phyloP scores from a whole-genome alignment of 2,329 filamentous ascomycete species.

The Aphanocladium album region DNA sequence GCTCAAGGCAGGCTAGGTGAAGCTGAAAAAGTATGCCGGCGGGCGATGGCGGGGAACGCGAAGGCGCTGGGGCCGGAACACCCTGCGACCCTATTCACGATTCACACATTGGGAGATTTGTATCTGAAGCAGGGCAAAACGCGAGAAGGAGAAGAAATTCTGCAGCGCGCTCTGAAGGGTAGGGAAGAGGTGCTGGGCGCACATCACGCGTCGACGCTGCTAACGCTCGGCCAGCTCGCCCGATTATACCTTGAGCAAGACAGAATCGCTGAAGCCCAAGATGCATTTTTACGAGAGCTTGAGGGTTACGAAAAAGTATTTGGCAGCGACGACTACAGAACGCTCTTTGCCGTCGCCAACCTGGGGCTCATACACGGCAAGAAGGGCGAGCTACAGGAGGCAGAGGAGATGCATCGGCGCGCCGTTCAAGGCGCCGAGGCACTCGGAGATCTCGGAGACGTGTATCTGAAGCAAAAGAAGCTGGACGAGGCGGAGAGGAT shows the following conservation, averaged over 20 bases:
- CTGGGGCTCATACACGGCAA: slow-evolving; percentile 19
- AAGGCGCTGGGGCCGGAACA: neutral
- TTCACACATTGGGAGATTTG: neutral
- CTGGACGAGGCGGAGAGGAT: neutral
- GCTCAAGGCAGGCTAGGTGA: neutral
- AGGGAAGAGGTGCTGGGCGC: slow-evolving; percentile 17
- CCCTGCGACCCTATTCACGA: neutral
- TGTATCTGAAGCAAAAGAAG: neutral
- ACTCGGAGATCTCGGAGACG: neutral
- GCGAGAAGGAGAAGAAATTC: neutral
- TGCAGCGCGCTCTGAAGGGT: slow-evolving; percentile 14
- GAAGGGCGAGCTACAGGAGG: slow-evolving; percentile 14
- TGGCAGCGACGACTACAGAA: slow-evolving; percentile 15
- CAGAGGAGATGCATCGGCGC: slow-evolving; percentile 13
- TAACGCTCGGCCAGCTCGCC: slow-evolving; percentile 18
- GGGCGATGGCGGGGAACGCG: neutral
- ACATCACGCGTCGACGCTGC: slow-evolving; percentile 15
- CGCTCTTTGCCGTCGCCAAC: slow-evolving; percentile 18
- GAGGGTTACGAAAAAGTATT: slow-evolving; percentile 17
- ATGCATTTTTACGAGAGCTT: slow-evolving; percentile 12
- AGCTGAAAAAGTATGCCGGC: slow-evolving; percentile 14
- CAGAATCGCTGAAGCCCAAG: slow-evolving; percentile 14
- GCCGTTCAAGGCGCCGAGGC: neutral
- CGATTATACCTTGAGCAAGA: slow-evolving; percentile 18
- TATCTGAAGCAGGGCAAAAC: neutral